Percentiles rank a stretch among this genome's conserved stretches.
Evolutionary conservation across 768 basidiomycete species (phyloP).

Genomic region (Suillus luteus): DNA sequence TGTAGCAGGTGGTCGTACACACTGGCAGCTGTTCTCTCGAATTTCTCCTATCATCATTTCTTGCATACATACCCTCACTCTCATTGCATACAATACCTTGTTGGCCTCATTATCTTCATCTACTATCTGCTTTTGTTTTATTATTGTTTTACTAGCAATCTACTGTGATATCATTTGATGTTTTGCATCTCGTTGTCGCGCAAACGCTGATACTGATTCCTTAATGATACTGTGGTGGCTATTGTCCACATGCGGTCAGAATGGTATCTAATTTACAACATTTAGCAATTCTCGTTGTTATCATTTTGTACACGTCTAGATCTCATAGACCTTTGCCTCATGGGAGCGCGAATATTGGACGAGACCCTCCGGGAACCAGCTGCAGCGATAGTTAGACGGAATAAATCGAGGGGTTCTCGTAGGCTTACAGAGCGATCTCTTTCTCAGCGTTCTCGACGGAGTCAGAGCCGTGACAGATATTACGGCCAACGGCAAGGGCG

Average conservation of each 20-base stretch:
- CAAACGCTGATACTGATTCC: background rate
- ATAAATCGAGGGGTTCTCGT: background rate
- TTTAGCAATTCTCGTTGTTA: background rate
- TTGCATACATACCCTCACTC: slow-evolving; percentile 29
- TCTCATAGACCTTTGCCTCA: slow-evolving; percentile 81
- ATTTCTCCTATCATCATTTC: slow-evolving; percentile 13
- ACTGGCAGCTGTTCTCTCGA: slow-evolving; percentile 5
- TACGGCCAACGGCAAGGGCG: slow-evolving; percentile 91
- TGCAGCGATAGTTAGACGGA: slow-evolving; percentile 27
- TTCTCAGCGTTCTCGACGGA: slow-evolving; percentile 88
- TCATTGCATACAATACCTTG: slow-evolving; percentile 24
- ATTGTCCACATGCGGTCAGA: slow-evolving; percentile 1
- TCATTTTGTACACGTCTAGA: slow-evolving; percentile 20
- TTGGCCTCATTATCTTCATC: slow-evolving; percentile 11
- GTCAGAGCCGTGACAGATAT: slow-evolving; percentile 92
- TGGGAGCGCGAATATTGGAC: slow-evolving; percentile 68
- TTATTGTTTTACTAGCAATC: slow-evolving; percentile 3
- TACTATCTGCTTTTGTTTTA: slow-evolving; percentile 3
- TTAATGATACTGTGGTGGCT: background rate
- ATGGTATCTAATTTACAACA: slow-evolving; percentile 25
- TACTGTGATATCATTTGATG: background rate
- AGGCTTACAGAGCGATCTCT: slow-evolving; percentile 86
- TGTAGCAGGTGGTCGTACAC: slow-evolving; percentile 14
- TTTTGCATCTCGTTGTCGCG: background rate
- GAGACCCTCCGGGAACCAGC: slow-evolving; percentile 92